Percentiles rank a stretch among this genome's conserved stretches.
phyloP scores from a whole-genome alignment of 495 filamentous ascomycete species.

The Astrocystis sublimbata region DNA sequence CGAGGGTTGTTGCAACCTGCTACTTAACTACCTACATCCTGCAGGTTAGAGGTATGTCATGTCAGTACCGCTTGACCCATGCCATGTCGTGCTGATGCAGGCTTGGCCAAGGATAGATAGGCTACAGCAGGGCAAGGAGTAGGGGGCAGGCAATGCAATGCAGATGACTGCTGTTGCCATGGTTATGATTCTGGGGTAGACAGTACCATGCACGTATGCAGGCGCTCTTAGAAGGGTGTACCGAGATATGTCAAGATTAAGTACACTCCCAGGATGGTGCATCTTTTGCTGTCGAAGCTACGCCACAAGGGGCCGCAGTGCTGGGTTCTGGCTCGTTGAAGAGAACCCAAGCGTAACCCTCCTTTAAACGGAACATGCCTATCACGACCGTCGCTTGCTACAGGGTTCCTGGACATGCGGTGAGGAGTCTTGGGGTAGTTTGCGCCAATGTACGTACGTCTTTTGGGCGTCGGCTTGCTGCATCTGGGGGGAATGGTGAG shows the following conservation, averaged over 20 bases:
- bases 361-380: not conserved
- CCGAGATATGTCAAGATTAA: too few relatives aligned
- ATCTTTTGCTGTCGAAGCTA: not conserved
- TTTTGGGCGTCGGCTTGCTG: not conserved
- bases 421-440: not conserved
- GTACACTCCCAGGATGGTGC: not conserved
- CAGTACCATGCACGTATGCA: too few relatives aligned
- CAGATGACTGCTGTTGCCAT: not conserved
- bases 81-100: not conserved
- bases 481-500: not conserved
- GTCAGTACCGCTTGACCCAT: not conserved
- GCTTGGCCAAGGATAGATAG: not conserved
- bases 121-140: not conserved
- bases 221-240: not conserved
- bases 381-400: not conserved
- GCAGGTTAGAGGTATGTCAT: not conserved
- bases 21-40: not conserved
- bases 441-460: not conserved
- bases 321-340: not conserved
- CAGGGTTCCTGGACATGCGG: not conserved
- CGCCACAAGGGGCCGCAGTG: conserved; percentile 2
- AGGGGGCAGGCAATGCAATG: not conserved
- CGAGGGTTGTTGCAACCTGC: too few relatives aligned
- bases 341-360: too few relatives aligned
- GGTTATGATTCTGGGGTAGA: not conserved